Evolutionary conservation across 2,329 filamentous ascomycete genomes (phyloP).

Genomic region (Diplodia mutila): DNA sequence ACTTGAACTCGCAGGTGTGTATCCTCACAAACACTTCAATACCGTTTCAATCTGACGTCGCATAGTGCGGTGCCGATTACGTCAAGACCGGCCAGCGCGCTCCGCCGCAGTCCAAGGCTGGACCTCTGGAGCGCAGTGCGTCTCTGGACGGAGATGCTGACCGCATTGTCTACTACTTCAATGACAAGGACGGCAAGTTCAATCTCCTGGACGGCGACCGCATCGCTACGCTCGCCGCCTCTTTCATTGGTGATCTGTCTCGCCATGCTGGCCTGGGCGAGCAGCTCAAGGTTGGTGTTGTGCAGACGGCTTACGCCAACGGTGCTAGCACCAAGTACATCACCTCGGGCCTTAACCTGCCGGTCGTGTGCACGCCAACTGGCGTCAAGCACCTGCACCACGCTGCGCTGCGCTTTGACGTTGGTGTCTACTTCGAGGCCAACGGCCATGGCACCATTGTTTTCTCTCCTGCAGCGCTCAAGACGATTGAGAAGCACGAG

Average conservation of each 20-base stretch:
- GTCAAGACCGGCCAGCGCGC: slow-evolving; percentile 97
- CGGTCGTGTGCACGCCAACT: slow-evolving; percentile 89
- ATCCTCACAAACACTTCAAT: background rate
- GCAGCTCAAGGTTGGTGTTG: slow-evolving; percentile 86
- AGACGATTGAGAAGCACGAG: slow-evolving; percentile 75
- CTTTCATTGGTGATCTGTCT: slow-evolving; percentile 89
- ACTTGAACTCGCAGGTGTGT: slow-evolving; percentile 82
- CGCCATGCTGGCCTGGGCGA: slow-evolving; percentile 76
- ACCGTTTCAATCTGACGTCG: background rate
- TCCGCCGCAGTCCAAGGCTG: slow-evolving; percentile 79
- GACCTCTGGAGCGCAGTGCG: slow-evolving; percentile 76
- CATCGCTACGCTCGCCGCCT: slow-evolving; percentile 90
- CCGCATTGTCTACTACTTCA: slow-evolving; percentile 92
- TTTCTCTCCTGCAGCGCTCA: slow-evolving; percentile 83
- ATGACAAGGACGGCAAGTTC: slow-evolving; percentile 80
- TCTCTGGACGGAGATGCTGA: slow-evolving; percentile 96
- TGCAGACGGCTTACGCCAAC: slow-evolving; percentile 98
- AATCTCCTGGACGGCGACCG: slow-evolving; percentile 94
- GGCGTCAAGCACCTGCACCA: slow-evolving; percentile 98
- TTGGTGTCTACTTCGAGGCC: slow-evolving; percentile 98
- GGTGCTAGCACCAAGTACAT: slow-evolving; percentile 93
- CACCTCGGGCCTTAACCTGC: slow-evolving; percentile 81
- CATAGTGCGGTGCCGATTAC: slow-evolving; percentile 87
- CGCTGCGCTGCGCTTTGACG: slow-evolving; percentile 90
- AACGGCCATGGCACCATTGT: slow-evolving; percentile 97